These are phyloP conservation scores for Podospora appendiculata DNA, from an alignment of 495 filamentous ascomycete species.

Conservation along the genomic window DNA sequence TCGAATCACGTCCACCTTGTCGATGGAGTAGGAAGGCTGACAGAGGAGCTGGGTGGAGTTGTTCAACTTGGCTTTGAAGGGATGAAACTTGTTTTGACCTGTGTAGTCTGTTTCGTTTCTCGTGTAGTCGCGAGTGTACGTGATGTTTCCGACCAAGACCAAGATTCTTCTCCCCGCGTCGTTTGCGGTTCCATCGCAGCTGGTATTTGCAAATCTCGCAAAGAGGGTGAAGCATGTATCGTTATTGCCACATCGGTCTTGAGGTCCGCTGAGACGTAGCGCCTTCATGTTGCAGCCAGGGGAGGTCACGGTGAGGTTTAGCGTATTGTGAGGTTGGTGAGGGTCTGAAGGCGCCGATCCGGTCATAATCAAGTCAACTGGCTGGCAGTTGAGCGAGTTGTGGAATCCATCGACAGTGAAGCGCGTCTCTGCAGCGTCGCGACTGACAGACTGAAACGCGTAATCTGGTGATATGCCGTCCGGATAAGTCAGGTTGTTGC, in stretches of 20 bases:
- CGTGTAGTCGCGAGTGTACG: neutral
- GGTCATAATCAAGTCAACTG: neutral
- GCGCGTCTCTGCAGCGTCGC: neutral
- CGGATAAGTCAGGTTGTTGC: constrained; percentile 3
- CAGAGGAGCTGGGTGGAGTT: constrained; percentile 6
- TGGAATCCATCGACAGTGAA: constrained; percentile 3
- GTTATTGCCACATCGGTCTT: too few relatives aligned
- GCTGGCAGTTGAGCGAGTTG: constrained; percentile 3
- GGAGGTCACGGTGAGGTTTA: constrained; percentile 2
- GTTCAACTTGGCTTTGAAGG: neutral
- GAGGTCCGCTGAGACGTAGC: neutral
- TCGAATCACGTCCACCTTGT: constrained; percentile 2
- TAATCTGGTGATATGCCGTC: constrained; percentile 1
- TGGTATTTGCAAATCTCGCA: neutral
- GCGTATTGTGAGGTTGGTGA: neutral
- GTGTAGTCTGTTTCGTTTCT: neutral
- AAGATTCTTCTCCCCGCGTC: constrained; percentile 1
- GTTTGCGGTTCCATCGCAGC: neutral
- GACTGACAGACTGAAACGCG: constrained; percentile 3
- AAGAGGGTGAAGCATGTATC: neutral
- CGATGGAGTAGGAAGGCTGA: neutral
- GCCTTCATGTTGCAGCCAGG: constrained; percentile 1
- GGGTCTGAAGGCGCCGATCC: neutral
- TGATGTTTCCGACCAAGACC: neutral
- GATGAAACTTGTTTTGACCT: neutral